A percentile compares a stretch with the other conserved stretches of the same genome.
Evolutionary conservation across 257 asterid species (phyloP).

Genomic region (Solanum raphanifolium): DNA sequence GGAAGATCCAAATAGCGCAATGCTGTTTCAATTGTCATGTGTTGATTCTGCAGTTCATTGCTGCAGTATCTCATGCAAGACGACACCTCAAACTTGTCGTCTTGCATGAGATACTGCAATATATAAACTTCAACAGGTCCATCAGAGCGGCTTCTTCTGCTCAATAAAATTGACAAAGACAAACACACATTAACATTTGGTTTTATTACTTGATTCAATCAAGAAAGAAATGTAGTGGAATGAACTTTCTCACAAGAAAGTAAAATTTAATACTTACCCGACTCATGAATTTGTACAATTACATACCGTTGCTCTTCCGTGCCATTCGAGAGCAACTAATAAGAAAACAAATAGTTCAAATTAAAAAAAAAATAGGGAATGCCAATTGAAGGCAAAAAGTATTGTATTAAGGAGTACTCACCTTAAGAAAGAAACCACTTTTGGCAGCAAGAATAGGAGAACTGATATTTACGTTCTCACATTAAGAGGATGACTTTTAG

Average conservation of each 20-base stretch:
- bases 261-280: conserved; percentile 38
- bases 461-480: conserved; percentile 60
- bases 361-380: neutral
- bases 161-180: conserved; percentile 8
- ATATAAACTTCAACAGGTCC: conserved; percentile 77
- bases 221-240: neutral
- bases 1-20: conserved; percentile 92
- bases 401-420: conserved; percentile 1
- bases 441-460: conserved; percentile 87
- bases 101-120: no score
- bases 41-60: conserved; percentile 40
- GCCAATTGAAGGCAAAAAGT: neutral
- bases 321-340: conserved; percentile 68
- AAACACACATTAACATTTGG: neutral
- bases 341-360: neutral
- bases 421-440: conserved; percentile 75
- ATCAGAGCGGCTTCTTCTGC: conserved; percentile 84
- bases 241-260: neutral
- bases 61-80: conserved; percentile 91
- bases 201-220: neutral
- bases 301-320: conserved; percentile 53
- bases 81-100: conserved; percentile 76
- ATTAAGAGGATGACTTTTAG: conserved; percentile 13
- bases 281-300: conserved; percentile 50
- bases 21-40: conserved; percentile 83